Evolutionary conservation across 371 early-diverging fungal species (phyloP).

Genomic region (Saksenaea vasiformis): DNA sequence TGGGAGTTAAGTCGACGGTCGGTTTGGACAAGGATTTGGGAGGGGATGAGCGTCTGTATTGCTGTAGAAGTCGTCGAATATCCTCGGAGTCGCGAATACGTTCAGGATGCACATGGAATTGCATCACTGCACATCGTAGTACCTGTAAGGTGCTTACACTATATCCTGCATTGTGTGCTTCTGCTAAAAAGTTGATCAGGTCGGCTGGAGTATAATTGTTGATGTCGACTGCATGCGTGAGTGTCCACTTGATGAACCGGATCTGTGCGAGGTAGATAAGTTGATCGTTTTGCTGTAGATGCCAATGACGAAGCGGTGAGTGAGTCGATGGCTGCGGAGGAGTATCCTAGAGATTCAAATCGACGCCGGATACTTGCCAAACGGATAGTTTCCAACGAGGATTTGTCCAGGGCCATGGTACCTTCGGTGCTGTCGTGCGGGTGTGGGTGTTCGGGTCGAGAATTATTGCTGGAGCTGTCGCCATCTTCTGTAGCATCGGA

Average conservation of each 20-base stretch:
- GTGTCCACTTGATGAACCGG: not conserved
- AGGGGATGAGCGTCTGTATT: not conserved
- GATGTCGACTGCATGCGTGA: not conserved
- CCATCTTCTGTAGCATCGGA: constrained; percentile 12
- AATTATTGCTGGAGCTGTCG: constrained; percentile 1
- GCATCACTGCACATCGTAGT: not conserved
- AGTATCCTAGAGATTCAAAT: not conserved
- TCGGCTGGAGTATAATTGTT: not conserved
- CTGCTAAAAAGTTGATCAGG: not conserved
- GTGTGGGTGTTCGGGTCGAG: constrained; percentile 6
- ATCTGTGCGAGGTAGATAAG: not conserved
- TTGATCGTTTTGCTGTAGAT: not conserved
- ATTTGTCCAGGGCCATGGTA: constrained; percentile 9
- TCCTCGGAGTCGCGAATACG: not conserved
- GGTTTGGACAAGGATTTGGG: not conserved
- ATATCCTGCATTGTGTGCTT: not conserved
- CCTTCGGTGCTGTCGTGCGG: constrained; percentile 6
- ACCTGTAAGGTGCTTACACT: not conserved
- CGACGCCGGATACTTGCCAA: not conserved
- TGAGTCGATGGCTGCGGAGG: not conserved
- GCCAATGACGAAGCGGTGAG: not conserved
- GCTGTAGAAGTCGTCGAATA: not conserved
- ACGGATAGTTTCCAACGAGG: constrained; percentile 4
- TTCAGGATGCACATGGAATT: constrained; percentile 1
- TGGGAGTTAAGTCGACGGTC: constrained; percentile 2